Evolutionary conservation across 1,284 basidiomycete species (phyloP).

Genomic region (Xerocomus nothofagi): DNA sequence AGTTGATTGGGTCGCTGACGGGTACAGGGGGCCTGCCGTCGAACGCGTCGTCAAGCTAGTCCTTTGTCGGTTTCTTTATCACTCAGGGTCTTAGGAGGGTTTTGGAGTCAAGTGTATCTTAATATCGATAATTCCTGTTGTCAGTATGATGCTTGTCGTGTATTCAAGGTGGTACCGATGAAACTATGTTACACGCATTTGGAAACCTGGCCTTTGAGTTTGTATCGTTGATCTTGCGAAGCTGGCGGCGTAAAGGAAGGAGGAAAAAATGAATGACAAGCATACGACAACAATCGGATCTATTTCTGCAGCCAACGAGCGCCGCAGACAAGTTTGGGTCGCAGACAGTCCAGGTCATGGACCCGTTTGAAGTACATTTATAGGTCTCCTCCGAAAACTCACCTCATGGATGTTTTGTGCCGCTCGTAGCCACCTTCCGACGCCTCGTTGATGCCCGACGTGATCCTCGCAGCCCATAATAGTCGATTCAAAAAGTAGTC

Average conservation of each 20-base stretch:
- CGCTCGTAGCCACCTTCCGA: too few species aligned
- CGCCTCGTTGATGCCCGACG: not conserved
- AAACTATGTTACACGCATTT: too few species aligned
- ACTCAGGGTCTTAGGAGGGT: not conserved
- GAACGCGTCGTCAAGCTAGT: not conserved
- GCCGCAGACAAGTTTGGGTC: too few species aligned
- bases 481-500: constrained; percentile 89
- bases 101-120: not conserved
- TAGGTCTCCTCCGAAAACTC: constrained; percentile 70
- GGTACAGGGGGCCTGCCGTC: not conserved
- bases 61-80: not conserved
- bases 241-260: too few species aligned
- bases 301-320: too few species aligned
- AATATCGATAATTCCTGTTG: not conserved
- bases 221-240: too few species aligned
- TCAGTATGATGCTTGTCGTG: not conserved
- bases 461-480: constrained; percentile 61
- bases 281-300: too few species aligned
- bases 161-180: too few species aligned
- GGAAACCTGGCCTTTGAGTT: too few species aligned
- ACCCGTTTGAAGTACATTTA: constrained; percentile 89
- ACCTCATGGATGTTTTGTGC: constrained; percentile 63
- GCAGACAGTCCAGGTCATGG: constrained; percentile 42
- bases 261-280: too few species aligned
- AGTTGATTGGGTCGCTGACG: constrained; percentile 3